These are phyloP conservation scores for Talaromyces sp. DNA, from an alignment of 2,329 filamentous ascomycete species.

Conservation along the genomic window DNA sequence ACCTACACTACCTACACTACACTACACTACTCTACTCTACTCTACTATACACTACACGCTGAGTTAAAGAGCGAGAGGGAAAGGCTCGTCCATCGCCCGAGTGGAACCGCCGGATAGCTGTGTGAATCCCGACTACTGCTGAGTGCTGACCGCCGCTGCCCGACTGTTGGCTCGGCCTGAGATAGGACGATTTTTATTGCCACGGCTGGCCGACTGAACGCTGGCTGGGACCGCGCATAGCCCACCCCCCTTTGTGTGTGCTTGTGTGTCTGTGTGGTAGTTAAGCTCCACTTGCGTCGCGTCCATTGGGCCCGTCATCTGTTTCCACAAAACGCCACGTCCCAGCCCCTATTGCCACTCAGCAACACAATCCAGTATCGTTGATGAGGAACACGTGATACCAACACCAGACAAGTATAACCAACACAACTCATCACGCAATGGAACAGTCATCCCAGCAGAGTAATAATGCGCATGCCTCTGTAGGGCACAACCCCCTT, in stretches of 20 bases:
- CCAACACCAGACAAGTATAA: not conserved
- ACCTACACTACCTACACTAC: not conserved
- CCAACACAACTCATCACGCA: slow-evolving; percentile 7
- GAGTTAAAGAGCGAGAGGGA: not conserved
- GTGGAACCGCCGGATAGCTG: slow-evolving; percentile 1
- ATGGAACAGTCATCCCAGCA: slow-evolving; percentile 29
- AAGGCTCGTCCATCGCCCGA: not conserved
- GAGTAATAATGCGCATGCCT: slow-evolving; percentile 21
- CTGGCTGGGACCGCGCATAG: not conserved
- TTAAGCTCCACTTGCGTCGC: slow-evolving; percentile 7
- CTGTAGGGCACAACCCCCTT: slow-evolving; percentile 22
- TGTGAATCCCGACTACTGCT: not conserved
- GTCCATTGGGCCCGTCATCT: not conserved
- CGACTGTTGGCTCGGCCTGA: not conserved
- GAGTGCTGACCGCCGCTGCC: slow-evolving; percentile 4
- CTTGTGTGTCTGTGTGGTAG: not conserved
- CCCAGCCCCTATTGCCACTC: not conserved
- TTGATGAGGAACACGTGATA: not conserved
- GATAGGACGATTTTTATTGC: slow-evolving; percentile 9
- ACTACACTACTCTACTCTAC: not conserved
- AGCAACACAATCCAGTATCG: not conserved
- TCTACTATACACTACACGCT: not conserved
- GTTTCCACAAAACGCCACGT: not conserved
- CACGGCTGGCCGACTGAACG: not conserved
- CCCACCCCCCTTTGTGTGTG: not conserved